Evolutionary conservation across 805 yeast genomes (phyloP), one percentile per base, ranked within the genome.

Genomic region (Starmerella stellata): DNA sequence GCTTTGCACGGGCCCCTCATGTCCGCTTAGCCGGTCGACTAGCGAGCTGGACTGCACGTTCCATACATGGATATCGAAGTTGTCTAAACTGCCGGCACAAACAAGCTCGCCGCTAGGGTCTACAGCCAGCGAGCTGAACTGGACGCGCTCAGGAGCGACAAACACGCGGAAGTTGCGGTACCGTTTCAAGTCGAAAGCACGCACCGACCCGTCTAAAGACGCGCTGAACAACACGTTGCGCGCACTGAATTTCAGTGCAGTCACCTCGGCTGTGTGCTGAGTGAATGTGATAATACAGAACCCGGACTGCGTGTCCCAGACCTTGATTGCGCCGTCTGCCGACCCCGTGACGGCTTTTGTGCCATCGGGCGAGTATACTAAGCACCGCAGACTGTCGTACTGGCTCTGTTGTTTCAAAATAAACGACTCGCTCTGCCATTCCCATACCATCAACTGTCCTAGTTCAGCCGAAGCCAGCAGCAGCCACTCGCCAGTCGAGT

Each of bases 401-500:
- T 90, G 98, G 19, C 96, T 95, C 59, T 90, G 98, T 56, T 90
- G 98, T 55, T 87, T 85, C 47, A 90, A 64, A 35, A 90, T 78
- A 54, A 87, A 90, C 0, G 95, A 80, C 57, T 90, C 98, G 4
- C 93, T 79, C 61, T 90, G 95, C 98, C 98, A 90, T 65, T 90
- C 98, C 65, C 93, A 90, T 0, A 90, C 98, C 41, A 90, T 61
- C 42, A 90, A 62, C 60, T 90, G 98, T n/a, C 98, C 98, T 21
- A 80, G 58, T 52, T 74, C 75, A 25, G 82, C 61, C 0, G 95
- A 83, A 4, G 98, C 98, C 57, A 90, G 80, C 0, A 95, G 93
- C 24, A 90, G 64, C 98, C 98, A 90, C 57, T 90, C 98, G 25
- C 98, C 98, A 5, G 85, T 64, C 2, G 65, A 59, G 56, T 87